Conservation (phyloP, 2,329 filamentous ascomycete genomes). For the Sporothrix schenckii region DNA sequence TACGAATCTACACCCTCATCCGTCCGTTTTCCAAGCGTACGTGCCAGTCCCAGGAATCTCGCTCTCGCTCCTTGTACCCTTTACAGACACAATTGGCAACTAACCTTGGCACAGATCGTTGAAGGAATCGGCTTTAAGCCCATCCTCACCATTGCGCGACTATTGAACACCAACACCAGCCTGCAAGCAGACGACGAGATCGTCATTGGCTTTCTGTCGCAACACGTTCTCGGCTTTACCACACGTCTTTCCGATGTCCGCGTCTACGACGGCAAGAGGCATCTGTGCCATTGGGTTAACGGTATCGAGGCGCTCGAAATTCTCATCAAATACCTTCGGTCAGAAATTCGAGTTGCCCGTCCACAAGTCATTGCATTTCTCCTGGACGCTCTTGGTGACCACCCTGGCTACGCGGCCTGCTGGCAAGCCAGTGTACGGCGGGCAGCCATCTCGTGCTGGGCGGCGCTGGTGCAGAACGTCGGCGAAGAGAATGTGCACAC, state of each 20-base stretch:
- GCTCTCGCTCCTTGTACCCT: background rate
- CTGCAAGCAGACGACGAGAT: conserved; percentile 53
- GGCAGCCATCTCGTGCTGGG: conserved; percentile 82
- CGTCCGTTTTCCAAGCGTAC: conserved; percentile 28
- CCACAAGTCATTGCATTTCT: conserved; percentile 94
- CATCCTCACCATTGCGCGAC: conserved; percentile 34
- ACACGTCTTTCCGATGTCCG: conserved; percentile 73
- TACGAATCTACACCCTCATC: conserved; percentile 27
- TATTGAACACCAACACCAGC: conserved; percentile 39
- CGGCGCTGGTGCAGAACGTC: conserved; percentile 72
- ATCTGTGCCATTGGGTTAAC: conserved; percentile 36
- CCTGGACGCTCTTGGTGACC: conserved; percentile 76
- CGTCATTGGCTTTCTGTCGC: conserved; percentile 75
- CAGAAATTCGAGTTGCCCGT: conserved; percentile 74
- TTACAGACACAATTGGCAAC: background rate
- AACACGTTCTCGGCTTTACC: conserved; percentile 84
- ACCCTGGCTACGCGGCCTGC: conserved; percentile 47
- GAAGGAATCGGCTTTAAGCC: conserved; percentile 32
- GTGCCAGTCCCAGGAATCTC: background rate
- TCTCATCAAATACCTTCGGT: conserved; percentile 76
- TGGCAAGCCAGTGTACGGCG: conserved; percentile 60
- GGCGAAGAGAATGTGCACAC: conserved; percentile 70
- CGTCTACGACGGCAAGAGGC: conserved; percentile 32
- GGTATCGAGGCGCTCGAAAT: conserved; percentile 79
- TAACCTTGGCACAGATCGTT: conserved; percentile 4